phyloP scores from a whole-genome alignment of 1,284 basidiomycete species.

The Austroboletus novae-zelandiae region DNA sequence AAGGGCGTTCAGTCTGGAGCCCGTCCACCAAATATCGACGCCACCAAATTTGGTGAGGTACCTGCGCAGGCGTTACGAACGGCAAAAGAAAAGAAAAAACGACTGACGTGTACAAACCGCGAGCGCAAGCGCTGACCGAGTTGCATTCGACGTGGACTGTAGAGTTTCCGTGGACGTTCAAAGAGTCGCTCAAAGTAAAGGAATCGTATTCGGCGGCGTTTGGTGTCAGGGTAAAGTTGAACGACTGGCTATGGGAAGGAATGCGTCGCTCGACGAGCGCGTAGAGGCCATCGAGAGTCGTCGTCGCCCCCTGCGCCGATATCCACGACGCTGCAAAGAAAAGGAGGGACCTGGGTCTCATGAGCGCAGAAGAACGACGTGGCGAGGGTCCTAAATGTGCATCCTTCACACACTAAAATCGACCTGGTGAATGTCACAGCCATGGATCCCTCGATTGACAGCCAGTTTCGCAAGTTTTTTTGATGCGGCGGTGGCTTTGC shows the following conservation, averaged over 20 bases:
- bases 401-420: too few species aligned
- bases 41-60: slow-evolving; percentile 38
- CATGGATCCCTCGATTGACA: too few species aligned
- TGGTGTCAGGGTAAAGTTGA: slow-evolving; percentile 16
- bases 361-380: too few species aligned
- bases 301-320: neutral
- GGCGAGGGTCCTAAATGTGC: too few species aligned
- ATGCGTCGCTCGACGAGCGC: slow-evolving; percentile 24
- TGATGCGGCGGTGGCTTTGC: too few species aligned
- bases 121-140: slow-evolving; percentile 26
- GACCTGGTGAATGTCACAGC: too few species aligned
- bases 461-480: too few species aligned
- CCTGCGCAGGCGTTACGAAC: slow-evolving; percentile 17
- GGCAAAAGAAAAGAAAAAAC: neutral
- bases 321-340: neutral
- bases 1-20: slow-evolving; percentile 37
- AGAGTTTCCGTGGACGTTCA: slow-evolving; percentile 13
- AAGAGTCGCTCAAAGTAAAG: slow-evolving; percentile 26
- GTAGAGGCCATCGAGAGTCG: slow-evolving; percentile 21
- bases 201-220: slow-evolving; percentile 13
- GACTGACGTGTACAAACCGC: slow-evolving; percentile 27
- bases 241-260: slow-evolving; percentile 23
- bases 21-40: slow-evolving; percentile 46
- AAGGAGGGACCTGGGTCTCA: too few species aligned
- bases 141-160: slow-evolving; percentile 11